Conservation (phyloP, 2,329 filamentous ascomycete genomes). For the Ramichloridium luteum region DNA sequence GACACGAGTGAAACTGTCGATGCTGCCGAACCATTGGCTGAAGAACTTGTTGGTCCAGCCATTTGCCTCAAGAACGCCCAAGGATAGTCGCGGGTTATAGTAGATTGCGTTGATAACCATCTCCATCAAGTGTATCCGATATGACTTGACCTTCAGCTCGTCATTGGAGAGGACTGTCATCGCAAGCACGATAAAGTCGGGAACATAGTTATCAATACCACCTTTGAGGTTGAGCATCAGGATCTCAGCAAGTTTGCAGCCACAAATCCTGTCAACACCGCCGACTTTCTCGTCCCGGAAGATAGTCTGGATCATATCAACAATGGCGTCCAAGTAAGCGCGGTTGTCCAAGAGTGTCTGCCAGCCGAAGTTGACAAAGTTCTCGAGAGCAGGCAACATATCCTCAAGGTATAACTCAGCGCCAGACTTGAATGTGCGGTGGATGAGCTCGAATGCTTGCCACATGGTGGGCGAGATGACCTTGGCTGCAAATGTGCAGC, state of each 20-base stretch:
- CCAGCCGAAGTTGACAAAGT: conserved; percentile 90
- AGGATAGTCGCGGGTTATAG: conserved; percentile 79
- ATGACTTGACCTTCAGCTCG: conserved; percentile 79
- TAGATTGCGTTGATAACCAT: conserved; percentile 98
- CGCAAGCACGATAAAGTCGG: conserved; percentile 77
- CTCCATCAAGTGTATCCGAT: conserved; percentile 94
- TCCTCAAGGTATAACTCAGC: conserved; percentile 96
- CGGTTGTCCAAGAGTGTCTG: conserved; percentile 70
- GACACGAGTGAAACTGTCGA: conserved; percentile 82
- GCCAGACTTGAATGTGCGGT: conserved; percentile 91
- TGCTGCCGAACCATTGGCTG: conserved; percentile 93
- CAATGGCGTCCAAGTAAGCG: conserved; percentile 74
- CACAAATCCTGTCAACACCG: conserved; percentile 88
- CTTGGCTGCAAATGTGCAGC: conserved; percentile 96
- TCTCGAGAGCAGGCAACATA: conserved; percentile 95
- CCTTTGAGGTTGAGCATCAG: conserved; percentile 92
- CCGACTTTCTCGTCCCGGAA: conserved; percentile 87
- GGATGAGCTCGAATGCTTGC: conserved; percentile 94
- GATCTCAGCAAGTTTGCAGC: conserved; percentile 92
- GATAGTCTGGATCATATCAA: conserved; percentile 89
- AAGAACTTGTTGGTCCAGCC: conserved; percentile 99
- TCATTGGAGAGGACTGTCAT: conserved; percentile 68
- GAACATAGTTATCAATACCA: conserved; percentile 75
- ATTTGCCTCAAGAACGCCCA: conserved; percentile 80
- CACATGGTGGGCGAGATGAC: conserved; percentile 94